These are phyloP conservation scores for Scolecobasidium constrictum DNA, from an alignment of 2,329 filamentous ascomycete species.

Conservation along the genomic window DNA sequence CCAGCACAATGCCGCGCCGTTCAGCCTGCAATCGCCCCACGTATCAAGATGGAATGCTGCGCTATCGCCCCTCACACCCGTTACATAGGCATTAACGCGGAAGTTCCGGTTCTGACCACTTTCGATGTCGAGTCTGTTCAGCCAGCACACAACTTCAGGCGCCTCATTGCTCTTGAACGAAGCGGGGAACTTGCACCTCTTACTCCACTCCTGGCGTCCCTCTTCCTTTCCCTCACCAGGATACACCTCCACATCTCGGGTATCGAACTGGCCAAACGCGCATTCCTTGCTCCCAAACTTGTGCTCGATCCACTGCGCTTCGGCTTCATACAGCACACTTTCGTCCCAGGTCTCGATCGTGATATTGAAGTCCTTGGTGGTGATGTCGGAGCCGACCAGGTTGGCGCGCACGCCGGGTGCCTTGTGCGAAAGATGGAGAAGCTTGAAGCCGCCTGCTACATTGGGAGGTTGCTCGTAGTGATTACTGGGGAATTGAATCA, in stretches of 20 bases:
- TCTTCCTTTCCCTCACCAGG: background rate
- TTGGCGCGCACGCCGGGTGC: slow-evolving; percentile 15
- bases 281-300: slow-evolving; percentile 18
- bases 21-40: slow-evolving; percentile 15
- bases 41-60: slow-evolving; percentile 19
- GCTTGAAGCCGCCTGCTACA: slow-evolving; percentile 18
- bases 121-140: slow-evolving; percentile 18
- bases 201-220: slow-evolving; percentile 5
- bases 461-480: slow-evolving; percentile 19
- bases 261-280: slow-evolving; percentile 19
- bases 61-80: slow-evolving; percentile 13
- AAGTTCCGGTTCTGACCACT: slow-evolving; percentile 14
- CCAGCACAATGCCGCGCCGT: slow-evolving; percentile 19
- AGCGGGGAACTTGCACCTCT: slow-evolving; percentile 13
- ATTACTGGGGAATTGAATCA: slow-evolving; percentile 15
- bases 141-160: slow-evolving; percentile 18
- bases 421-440: slow-evolving; percentile 14
- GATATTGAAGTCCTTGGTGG: slow-evolving; percentile 14
- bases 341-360: slow-evolving; percentile 18
- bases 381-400: slow-evolving; percentile 17
- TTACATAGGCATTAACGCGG: slow-evolving; percentile 16
- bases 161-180: slow-evolving; percentile 13
- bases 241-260: slow-evolving; percentile 10
- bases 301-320: slow-evolving; percentile 19
- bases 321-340: slow-evolving; percentile 15